These are phyloP conservation scores for Mycena citricolor DNA, from an alignment of 1,284 basidiomycete species.

Conservation along the genomic window DNA sequence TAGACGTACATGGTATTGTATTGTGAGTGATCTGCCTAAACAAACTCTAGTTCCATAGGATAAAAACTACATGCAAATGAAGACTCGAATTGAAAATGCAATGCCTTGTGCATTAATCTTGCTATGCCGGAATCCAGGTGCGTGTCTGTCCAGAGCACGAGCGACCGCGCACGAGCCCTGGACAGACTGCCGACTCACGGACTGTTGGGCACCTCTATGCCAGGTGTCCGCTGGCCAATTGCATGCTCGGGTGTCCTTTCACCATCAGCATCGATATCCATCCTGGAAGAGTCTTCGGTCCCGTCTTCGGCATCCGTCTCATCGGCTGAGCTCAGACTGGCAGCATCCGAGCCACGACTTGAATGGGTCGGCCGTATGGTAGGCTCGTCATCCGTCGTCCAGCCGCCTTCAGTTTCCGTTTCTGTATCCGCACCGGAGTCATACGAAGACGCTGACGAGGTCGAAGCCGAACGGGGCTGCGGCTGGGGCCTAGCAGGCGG, in stretches of 20 bases:
- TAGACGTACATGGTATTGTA: too few species aligned
- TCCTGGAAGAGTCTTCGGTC: slow-evolving; percentile 22
- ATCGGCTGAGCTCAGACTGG: slow-evolving; percentile 33
- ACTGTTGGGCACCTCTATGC: too few species aligned
- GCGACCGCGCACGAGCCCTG: too few species aligned
- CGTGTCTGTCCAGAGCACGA: too few species aligned
- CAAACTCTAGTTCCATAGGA: too few species aligned
- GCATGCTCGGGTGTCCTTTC: slow-evolving; percentile 23
- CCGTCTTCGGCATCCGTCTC: slow-evolving; percentile 29
- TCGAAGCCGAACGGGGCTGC: slow-evolving; percentile 7
- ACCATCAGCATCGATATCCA: slow-evolving; percentile 18
- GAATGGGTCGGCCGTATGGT: slow-evolving; percentile 59
- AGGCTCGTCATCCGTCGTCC: slow-evolving; percentile 73
- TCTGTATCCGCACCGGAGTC: slow-evolving; percentile 22
- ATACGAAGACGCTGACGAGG: slow-evolving; percentile 1
- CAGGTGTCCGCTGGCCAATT: slow-evolving; percentile 24
- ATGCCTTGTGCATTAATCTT: too few species aligned
- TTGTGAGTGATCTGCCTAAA: too few species aligned
- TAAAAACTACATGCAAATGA: too few species aligned
- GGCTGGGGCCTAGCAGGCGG: slow-evolving; percentile 29
- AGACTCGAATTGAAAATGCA: too few species aligned
- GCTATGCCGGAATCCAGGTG: too few species aligned
- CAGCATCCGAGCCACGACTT: slow-evolving; percentile 29
- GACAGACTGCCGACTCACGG: too few species aligned
- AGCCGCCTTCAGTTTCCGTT: slow-evolving; percentile 49